Evolutionary conservation across 2,329 filamentous ascomycete genomes (phyloP).

Genomic region (Thyridium curvatum): DNA sequence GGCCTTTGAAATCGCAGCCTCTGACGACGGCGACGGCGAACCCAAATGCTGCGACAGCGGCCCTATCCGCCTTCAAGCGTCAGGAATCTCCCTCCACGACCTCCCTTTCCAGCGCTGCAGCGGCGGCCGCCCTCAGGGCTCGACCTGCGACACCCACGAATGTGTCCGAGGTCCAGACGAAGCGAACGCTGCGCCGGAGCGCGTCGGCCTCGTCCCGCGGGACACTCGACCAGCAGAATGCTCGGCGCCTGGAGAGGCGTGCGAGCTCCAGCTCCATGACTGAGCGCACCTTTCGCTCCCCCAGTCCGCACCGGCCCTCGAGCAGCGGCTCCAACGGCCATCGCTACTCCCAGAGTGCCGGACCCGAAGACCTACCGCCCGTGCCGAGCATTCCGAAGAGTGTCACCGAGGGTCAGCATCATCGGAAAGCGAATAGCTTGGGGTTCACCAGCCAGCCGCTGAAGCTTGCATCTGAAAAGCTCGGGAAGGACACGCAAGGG

Average conservation of each 20-base stretch:
- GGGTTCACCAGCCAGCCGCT: slow-evolving; percentile 37
- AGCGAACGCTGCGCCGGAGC: slow-evolving; percentile 70
- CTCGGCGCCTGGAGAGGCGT: slow-evolving; percentile 49
- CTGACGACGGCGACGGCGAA: slow-evolving; percentile 58
- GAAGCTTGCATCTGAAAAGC: slow-evolving; percentile 46
- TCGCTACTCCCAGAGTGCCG: slow-evolving; percentile 5
- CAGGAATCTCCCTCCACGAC: slow-evolving; percentile 52
- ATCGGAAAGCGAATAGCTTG: slow-evolving; percentile 24
- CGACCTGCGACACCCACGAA: slow-evolving; percentile 72
- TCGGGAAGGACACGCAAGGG: slow-evolving; percentile 28
- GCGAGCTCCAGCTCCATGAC: slow-evolving; percentile 79
- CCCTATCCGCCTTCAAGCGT: slow-evolving; percentile 72
- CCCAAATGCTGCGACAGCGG: slow-evolving; percentile 71
- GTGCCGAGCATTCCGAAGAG: slow-evolving; percentile 66
- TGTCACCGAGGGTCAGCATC: slow-evolving; percentile 12
- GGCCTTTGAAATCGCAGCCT: slow-evolving; percentile 38
- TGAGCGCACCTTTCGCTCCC: slow-evolving; percentile 78
- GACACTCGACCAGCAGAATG: slow-evolving; percentile 11
- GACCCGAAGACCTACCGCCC: slow-evolving; percentile 51
- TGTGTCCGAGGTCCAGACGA: slow-evolving; percentile 80
- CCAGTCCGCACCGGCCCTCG: slow-evolving; percentile 52
- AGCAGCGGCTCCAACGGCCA: slow-evolving; percentile 18
- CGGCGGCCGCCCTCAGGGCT: slow-evolving; percentile 76
- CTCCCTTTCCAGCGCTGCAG: slow-evolving; percentile 76
- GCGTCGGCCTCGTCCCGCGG: slow-evolving; percentile 64